Evolutionary conservation across 257 asterid species (phyloP).

Genomic region (Salvia rosmarinus): DNA sequence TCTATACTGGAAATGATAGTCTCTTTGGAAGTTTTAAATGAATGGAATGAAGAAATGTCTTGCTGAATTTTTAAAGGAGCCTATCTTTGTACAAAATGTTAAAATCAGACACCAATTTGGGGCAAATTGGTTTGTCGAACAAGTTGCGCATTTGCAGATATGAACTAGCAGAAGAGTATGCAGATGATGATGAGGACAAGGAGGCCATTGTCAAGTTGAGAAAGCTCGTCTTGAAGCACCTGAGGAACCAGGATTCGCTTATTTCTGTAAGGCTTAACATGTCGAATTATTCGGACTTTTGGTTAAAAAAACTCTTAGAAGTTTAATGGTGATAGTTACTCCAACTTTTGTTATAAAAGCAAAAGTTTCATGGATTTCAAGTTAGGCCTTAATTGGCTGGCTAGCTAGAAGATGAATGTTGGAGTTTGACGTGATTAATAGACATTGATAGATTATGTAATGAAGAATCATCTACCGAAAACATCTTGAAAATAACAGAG

Average conservation of each 20-base stretch:
- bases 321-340: neutral
- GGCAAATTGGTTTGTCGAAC: neutral
- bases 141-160: conserved; percentile 44
- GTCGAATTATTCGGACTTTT: neutral
- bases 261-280: conserved; percentile 44
- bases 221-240: conserved; percentile 60
- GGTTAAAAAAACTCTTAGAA: neutral
- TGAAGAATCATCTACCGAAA: neutral
- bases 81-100: neutral
- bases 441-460: conserved; percentile 1
- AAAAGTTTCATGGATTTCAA: neutral
- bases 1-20: neutral
- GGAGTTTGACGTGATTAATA: conserved; percentile 1
- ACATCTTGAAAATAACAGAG: neutral
- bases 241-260: conserved; percentile 50
- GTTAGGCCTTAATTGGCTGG: neutral
- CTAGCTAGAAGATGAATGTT: neutral
- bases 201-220: conserved; percentile 55
- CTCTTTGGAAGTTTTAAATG: neutral
- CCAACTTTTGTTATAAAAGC: neutral
- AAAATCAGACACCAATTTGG: neutral
- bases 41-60: neutral
- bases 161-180: conserved; percentile 64
- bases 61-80: neutral
- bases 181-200: conserved; percentile 73